A percentile compares a stretch with the other conserved stretches of the same genome.
These are phyloP conservation scores for Lepidium aucheri DNA, from an alignment of 345 rosid species.

Conservation along the genomic window DNA sequence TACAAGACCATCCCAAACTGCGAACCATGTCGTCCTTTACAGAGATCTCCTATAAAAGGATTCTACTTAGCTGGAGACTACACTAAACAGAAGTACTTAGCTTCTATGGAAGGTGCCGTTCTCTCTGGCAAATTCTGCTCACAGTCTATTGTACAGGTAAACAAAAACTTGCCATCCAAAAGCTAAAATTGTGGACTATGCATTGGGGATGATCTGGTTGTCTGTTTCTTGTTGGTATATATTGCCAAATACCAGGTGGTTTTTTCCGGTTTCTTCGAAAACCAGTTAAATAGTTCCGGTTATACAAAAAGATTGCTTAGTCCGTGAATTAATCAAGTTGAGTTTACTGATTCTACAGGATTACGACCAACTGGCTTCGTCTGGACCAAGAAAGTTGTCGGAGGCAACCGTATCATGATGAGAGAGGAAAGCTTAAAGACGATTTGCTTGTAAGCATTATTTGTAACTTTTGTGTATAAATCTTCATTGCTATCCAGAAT, in stretches of 20 bases:
- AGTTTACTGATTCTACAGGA: slow-evolving; percentile 33
- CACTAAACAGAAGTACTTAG: slow-evolving; percentile 93
- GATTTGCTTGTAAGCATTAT: slow-evolving; percentile 4
- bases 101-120: slow-evolving; percentile 98
- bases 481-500: slow-evolving; percentile 5
- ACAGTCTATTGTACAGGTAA: slow-evolving; percentile 72
- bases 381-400: slow-evolving; percentile 33
- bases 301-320: neutral
- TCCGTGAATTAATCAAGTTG: neutral
- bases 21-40: slow-evolving; percentile 90
- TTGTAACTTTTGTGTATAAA: slow-evolving; percentile 7
- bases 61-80: slow-evolving; percentile 92
- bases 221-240: neutral
- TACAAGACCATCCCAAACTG: slow-evolving; percentile 80
- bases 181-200: neutral
- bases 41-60: slow-evolving; percentile 80
- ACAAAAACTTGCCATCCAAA: neutral
- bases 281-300: neutral
- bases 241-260: neutral
- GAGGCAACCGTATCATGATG: slow-evolving; percentile 36
- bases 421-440: neutral
- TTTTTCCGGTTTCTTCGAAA: neutral
- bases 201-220: neutral
- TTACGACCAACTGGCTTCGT: slow-evolving; percentile 37
- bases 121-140: slow-evolving; percentile 93